Percentiles rank a stretch among this genome's conserved stretches.
Evolutionary conservation across 169 alveolate species (phyloP).

Genomic region (Pseudocohnilembus persalinus): DNA sequence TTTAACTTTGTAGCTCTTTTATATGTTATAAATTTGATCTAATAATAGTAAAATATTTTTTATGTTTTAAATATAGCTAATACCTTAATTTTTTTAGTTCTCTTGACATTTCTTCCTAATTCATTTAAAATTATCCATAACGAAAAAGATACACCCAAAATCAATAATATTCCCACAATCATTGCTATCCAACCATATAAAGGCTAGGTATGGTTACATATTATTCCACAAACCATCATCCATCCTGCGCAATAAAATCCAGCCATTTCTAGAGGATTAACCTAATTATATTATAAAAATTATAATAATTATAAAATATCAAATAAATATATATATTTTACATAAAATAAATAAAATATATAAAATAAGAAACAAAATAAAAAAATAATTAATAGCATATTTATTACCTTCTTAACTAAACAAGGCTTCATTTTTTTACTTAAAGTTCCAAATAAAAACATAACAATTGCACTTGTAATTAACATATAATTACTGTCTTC

Average conservation of each 20-base stretch:
- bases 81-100: neutral
- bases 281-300: neutral
- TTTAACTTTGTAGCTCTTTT: no score
- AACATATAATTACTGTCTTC: slow-evolving; percentile 4
- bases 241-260: slow-evolving; percentile 20
- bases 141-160: neutral
- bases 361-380: no score
- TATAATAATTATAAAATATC: no score
- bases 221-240: neutral
- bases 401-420: neutral
- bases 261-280: slow-evolving; percentile 24
- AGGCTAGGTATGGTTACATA: neutral
- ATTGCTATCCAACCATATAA: neutral
- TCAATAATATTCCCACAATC: neutral
- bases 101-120: neutral
- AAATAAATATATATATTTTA: no score
- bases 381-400: no score
- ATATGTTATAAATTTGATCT: no score
- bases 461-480: neutral
- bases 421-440: slow-evolving; percentile 28
- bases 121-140: neutral
- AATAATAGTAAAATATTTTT: no score
- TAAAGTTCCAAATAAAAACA: slow-evolving; percentile 13
- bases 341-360: no score
- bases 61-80: no score